Conservation (phyloP, 148 eudicot species). For the Cornus florida region DNA sequence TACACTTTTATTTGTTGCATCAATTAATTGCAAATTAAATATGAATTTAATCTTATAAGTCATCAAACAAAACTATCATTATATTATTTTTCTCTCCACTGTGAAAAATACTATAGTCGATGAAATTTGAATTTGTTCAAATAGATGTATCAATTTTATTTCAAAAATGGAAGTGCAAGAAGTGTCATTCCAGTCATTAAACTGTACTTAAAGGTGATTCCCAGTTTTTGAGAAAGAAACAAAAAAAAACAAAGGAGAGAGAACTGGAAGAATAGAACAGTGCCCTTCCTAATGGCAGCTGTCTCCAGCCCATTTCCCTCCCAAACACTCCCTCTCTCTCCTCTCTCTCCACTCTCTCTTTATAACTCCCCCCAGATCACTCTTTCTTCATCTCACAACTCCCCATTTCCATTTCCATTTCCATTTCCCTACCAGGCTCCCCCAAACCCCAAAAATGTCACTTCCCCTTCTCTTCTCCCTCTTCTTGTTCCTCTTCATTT, state of each 20-base stretch:
- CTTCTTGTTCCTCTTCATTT: neutral
- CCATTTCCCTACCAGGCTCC: neutral
- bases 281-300: conserved; percentile 18
- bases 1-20: too few relatives aligned
- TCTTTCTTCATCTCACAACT: too few relatives aligned
- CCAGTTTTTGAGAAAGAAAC: conserved; percentile 14
- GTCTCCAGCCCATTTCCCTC: conserved; percentile 15
- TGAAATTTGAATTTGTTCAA: too few relatives aligned
- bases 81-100: too few relatives aligned
- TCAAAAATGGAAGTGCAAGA: too few relatives aligned
- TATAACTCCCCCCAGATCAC: too few relatives aligned
- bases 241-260: neutral
- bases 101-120: too few relatives aligned
- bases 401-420: neutral
- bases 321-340: neutral
- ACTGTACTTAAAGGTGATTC: conserved; percentile 17
- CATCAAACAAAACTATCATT: too few relatives aligned
- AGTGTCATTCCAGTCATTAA: conserved; percentile 6
- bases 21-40: too few relatives aligned
- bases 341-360: too few relatives aligned
- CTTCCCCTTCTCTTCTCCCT: neutral
- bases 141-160: too few relatives aligned
- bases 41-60: too few relatives aligned
- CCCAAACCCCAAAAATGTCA: neutral
- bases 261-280: neutral